Evolutionary conservation across 768 basidiomycete species (phyloP), one percentile per base, ranked within the genome.

Genomic region (Lyophyllum shimeji): DNA sequence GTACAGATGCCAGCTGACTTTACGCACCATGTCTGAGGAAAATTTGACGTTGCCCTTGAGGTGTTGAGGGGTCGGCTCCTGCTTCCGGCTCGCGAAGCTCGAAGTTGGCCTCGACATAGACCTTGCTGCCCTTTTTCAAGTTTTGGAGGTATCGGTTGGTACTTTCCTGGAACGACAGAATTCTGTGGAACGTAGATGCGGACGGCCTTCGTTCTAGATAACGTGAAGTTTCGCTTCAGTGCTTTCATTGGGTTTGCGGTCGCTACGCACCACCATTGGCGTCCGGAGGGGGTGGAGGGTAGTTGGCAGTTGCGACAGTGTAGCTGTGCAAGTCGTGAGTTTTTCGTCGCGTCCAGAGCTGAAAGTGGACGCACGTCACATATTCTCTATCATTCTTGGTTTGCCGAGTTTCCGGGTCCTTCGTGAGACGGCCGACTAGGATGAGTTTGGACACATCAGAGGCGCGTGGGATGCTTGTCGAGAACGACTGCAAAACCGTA

Each of bases 331-430:
- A 50, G 18, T 8, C 40, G n/a, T 40, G n/a, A 18, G 37, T 15
- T 29, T 50, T 17, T n/a, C n/a, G 1, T 24, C 1, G 23, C 31
- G 40, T 37, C 12, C 27, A n/a, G 40, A 42, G 39, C 44, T 21
- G 27, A 17, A 34, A 9, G 7, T 40, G 56, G 20, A 78, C 87
- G 47, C 63, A 93, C 91, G 79, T 69, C 40, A 92, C 75, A 60
- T 83, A 95, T 81, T 93, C 89, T 67, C 84, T 89, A 53, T 92
- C 86, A 55, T 75, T 83, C 71, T 81, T 90, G 1, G 89, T 87
- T 24, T 73, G 73, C 52, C 84, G 83, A 43, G 82, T 65, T 64
- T 91, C 89, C 39, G 93, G 91, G 45, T 88, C 86, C 65, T 67
- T 85, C 18, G 80, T 82, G 43, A 95, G 71, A 45, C 82, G 82